A percentile compares a stretch with the other conserved stretches of the same genome.
phyloP scores from a whole-genome alignment of 148 eudicot species.

The Amaranthus hypochondriacus region DNA sequence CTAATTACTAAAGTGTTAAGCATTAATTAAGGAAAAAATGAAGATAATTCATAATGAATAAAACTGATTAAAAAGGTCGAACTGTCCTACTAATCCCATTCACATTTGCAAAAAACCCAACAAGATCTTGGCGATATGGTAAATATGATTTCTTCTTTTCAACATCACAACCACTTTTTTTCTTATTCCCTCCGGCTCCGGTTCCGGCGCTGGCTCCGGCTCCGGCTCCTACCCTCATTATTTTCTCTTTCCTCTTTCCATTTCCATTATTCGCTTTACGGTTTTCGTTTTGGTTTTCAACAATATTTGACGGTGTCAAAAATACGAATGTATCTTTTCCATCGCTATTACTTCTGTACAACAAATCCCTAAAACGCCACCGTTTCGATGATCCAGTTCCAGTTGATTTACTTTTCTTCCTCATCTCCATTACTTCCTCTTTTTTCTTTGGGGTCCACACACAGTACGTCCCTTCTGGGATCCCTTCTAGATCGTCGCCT shows the following conservation, averaged over 20 bases:
- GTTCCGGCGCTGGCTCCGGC: no score
- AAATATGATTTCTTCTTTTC: constrained; percentile 25
- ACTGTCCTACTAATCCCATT: constrained; percentile 47
- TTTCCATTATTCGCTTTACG: neutral
- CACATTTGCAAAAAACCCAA: constrained; percentile 48
- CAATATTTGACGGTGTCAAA: constrained; percentile 11
- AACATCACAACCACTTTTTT: neutral
- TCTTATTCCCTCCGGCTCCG: neutral
- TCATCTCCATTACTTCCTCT: constrained; percentile 16
- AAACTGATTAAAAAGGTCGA: constrained; percentile 30
- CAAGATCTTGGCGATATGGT: constrained; percentile 53
- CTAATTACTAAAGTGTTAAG: no score
- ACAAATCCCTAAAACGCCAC: constrained; percentile 60
- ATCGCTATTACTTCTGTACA: constrained; percentile 68
- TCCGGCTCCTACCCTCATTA: no score
- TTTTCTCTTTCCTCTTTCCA: no score
- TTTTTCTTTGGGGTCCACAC: constrained; percentile 57
- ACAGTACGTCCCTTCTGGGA: constrained; percentile 66
- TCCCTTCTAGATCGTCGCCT: constrained; percentile 66
- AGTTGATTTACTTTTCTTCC: constrained; percentile 53
- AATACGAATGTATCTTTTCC: constrained; percentile 50
- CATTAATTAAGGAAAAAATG: no score
- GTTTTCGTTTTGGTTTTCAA: neutral
- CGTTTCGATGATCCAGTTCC: constrained; percentile 49
- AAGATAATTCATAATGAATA: neutral